Base-by-base conservation (phyloP, 441 rosid species). In the Pelargonium australe region DNA sequence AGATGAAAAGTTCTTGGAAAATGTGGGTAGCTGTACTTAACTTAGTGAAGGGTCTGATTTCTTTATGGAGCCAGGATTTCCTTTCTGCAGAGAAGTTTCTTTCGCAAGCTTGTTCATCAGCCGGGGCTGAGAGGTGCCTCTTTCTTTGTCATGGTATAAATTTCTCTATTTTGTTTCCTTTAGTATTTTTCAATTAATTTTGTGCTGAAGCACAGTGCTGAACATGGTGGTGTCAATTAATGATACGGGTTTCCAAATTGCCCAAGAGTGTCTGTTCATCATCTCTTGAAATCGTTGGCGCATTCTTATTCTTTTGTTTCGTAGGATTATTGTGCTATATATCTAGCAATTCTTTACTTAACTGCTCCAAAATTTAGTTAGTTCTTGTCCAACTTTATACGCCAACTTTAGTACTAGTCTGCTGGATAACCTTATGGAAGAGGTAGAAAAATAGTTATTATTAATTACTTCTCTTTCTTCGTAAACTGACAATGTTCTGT, bases 61-160 rank as follows among this genome's bases (percentile, higher is more conserved):
- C 85, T 69, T 60, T 82, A 25, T 70, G 85, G 74, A 86, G 76
- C 64, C 78, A 71, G 57, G 95, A 90, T 68, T 73, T 84, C 34
- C 71, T 73, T 70, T 80, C 88, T 40, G 95, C 96, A 20, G 93
- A 85, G 78, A 80, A 86, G 72, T 84, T 74, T 75, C 78, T 92
- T 63, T 82, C 77, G 34, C 87, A 82, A 83, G 89, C 95, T 73
- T 85, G 90, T 80, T 85, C 87, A 0, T 70, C 86, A 69, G 74
- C 79, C 37, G 78, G 68, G 78, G 68, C 80, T 65, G 95, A 95
- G 57, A 82, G 93, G 80, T 85, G 90, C 79, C 79, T 84, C 76
- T 83, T 86, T 73, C 90, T 95, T 75, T 89, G 89, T 81, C 95
- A 87, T 65, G 98, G 99, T 86, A 86, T 68, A 14, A 37, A 60